These are phyloP conservation scores for Lipomyces yamanashiensis DNA, from an alignment of 805 yeast genomes.

Conservation along the genomic window DNA sequence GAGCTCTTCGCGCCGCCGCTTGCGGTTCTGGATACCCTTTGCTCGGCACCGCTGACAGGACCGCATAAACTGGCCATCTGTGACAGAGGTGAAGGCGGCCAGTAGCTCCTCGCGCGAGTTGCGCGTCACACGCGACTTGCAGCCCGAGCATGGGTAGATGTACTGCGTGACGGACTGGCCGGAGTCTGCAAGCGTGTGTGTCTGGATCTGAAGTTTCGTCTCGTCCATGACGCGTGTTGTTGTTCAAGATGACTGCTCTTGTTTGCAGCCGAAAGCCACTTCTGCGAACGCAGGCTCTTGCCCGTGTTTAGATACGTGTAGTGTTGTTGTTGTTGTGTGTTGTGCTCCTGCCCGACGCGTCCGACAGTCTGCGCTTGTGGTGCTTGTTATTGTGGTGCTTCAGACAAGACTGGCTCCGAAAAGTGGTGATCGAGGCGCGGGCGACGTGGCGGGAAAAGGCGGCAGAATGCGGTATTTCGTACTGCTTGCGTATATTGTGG, in stretches of 20 bases:
- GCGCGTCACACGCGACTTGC: constrained; percentile 35
- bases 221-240: constrained; percentile 25
- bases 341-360: constrained; percentile 12
- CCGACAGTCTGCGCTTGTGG: not conserved
- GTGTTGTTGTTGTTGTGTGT: not conserved
- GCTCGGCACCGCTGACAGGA: constrained; percentile 34
- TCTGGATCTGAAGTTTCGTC: constrained; percentile 29
- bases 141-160: constrained; percentile 35
- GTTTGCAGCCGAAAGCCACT: not conserved
- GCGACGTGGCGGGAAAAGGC: not conserved
- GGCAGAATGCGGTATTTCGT: not conserved
- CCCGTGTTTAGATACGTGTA: not conserved
- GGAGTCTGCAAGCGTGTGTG: constrained; percentile 20
- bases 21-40: constrained; percentile 33
- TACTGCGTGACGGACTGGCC: constrained; percentile 29
- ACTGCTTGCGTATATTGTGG: not conserved
- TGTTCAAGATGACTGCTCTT: not conserved
- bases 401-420: constrained; percentile 1
- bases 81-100: constrained; percentile 30
- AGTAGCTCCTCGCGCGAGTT: constrained; percentile 30
- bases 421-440: constrained; percentile 15
- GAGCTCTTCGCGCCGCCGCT: constrained; percentile 26
- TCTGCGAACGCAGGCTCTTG: not conserved
- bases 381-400: constrained; percentile 19
- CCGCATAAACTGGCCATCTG: constrained; percentile 37